phyloP scores from a whole-genome alignment of 2,329 filamentous ascomycete species.

The Microdochium nivale region DNA sequence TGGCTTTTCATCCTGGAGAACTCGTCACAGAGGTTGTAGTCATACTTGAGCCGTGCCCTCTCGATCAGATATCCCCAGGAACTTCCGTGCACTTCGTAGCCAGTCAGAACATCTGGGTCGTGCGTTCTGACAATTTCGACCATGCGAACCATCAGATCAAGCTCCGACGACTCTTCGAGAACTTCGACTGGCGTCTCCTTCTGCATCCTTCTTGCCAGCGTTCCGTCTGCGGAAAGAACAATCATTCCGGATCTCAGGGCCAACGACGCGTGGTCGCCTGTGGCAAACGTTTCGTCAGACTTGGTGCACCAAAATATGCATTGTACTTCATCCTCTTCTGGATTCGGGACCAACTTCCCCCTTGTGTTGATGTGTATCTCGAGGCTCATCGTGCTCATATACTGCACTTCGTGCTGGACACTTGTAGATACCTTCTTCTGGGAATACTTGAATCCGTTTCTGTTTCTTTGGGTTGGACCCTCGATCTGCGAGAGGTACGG shows the following conservation, averaged over 20 bases:
- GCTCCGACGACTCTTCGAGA: conserved; percentile 66
- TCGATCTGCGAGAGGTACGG: conserved; percentile 73
- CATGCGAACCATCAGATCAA: conserved; percentile 78
- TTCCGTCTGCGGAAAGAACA: conserved; percentile 55
- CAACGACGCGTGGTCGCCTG: conserved; percentile 32
- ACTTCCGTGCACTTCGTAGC: conserved; percentile 86
- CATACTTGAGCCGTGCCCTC: conserved; percentile 75
- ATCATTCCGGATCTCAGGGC: conserved; percentile 62
- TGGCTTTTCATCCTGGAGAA: conserved; percentile 82
- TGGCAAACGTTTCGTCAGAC: conserved; percentile 57
- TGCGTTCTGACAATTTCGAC: conserved; percentile 75
- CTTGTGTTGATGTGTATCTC: conserved; percentile 89
- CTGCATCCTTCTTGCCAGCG: conserved; percentile 50
- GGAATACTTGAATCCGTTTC: conserved; percentile 77
- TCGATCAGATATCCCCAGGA: conserved; percentile 97
- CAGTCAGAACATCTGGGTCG: conserved; percentile 89
- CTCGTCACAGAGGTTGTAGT: conserved; percentile 85
- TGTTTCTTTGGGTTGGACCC: conserved; percentile 74
- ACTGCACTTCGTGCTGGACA: conserved; percentile 75
- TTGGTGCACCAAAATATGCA: conserved; percentile 88
- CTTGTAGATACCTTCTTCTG: conserved; percentile 67
- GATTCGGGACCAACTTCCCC: conserved; percentile 73
- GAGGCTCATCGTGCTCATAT: conserved; percentile 95
- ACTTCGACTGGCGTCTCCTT: conserved; percentile 57
- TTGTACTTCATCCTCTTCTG: conserved; percentile 79